Conservation (phyloP, 495 filamentous ascomycete genomes). For the Neurospora africana region DNA sequence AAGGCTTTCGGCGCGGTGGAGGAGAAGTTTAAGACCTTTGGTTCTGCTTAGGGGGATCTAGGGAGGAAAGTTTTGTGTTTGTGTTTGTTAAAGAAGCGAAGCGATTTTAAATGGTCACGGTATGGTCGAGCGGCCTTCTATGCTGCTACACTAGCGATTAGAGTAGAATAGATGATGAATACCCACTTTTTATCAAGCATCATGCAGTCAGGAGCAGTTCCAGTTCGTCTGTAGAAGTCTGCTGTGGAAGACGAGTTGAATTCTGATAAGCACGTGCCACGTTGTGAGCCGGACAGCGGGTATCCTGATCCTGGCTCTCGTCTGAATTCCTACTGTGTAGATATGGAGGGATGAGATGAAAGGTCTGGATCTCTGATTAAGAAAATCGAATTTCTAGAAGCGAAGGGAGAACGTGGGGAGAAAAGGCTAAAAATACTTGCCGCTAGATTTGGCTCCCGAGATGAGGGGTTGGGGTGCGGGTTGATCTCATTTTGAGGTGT, state of each 20-base stretch:
- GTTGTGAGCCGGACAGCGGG: background rate
- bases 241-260: background rate
- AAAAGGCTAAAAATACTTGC: background rate
- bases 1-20: conserved; percentile 48
- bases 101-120: no score
- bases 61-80: background rate
- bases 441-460: background rate
- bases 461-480: background rate
- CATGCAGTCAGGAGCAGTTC: background rate
- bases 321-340: background rate
- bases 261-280: background rate
- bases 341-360: background rate
- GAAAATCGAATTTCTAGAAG: background rate
- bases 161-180: background rate
- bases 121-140: no score
- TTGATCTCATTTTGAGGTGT: background rate
- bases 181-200: background rate
- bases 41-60: conserved; percentile 19
- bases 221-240: background rate
- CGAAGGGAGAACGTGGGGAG: background rate
- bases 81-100: background rate
- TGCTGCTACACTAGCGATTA: background rate
- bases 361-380: background rate
- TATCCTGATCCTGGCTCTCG: background rate
- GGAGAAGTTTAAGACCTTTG: conserved; percentile 41